A percentile compares a stretch with the other conserved stretches of the same genome.
These are phyloP conservation scores for Malus orientalis DNA, from an alignment of 306 rosid species.

Conservation along the genomic window DNA sequence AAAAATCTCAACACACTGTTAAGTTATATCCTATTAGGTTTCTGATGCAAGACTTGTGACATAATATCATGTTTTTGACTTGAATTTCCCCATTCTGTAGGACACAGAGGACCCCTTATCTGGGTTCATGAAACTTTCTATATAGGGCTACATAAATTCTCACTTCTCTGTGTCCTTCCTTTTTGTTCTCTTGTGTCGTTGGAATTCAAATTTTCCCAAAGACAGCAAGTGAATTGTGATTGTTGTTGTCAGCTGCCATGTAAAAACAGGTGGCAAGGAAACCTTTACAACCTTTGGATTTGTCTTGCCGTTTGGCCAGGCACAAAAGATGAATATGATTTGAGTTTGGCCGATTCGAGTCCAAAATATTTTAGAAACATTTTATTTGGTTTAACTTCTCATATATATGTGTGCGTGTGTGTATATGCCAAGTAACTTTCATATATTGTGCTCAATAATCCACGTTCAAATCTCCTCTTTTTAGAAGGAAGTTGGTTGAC, in stretches of 20 bases:
- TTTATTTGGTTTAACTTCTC: background rate
- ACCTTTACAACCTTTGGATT: background rate
- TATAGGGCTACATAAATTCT: background rate
- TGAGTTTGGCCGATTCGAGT: background rate
- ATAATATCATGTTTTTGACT: constrained; percentile 6
- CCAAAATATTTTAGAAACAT: background rate
- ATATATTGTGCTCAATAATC: too few relatives aligned
- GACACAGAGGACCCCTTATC: constrained; percentile 11
- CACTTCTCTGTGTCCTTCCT: constrained; percentile 6
- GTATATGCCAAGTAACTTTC: too few relatives aligned
- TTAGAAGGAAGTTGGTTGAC: too few relatives aligned
- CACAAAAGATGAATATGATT: background rate
- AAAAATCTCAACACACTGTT: too few relatives aligned
- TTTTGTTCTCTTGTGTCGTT: constrained; percentile 8
- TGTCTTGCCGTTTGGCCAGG: background rate
- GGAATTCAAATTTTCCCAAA: background rate
- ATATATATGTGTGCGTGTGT: too few relatives aligned
- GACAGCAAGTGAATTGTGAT: background rate
- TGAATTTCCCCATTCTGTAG: background rate
- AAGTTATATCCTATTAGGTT: too few relatives aligned
- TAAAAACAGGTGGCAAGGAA: constrained; percentile 1
- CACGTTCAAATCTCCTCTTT: too few relatives aligned
- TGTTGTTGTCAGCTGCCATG: background rate
- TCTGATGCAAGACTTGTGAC: too few relatives aligned
- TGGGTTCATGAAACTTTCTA: background rate